Conservation (phyloP, 768 basidiomycete genomes). For the Collybia sordida region DNA sequence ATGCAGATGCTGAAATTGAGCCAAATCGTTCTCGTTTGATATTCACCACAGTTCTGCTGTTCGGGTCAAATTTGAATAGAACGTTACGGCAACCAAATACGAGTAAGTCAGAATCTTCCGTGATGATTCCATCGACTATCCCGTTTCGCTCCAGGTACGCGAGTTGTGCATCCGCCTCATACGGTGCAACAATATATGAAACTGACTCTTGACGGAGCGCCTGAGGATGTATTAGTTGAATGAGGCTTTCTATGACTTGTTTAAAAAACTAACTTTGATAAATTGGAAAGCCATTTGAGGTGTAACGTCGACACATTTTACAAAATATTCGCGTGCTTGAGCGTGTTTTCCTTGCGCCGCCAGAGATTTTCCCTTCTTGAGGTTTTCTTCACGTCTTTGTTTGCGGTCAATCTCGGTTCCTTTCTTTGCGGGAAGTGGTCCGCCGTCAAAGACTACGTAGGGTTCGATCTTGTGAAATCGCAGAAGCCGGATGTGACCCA, state of each 20-base stretch:
- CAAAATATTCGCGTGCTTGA: slow-evolving; percentile 85
- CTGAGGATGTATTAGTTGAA: slow-evolving; percentile 38
- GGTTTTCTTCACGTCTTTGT: slow-evolving; percentile 72
- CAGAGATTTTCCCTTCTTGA: slow-evolving; percentile 70
- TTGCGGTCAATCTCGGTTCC: slow-evolving; percentile 83
- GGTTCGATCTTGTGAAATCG: slow-evolving; percentile 84
- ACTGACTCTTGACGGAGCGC: slow-evolving; percentile 82
- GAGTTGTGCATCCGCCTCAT: slow-evolving; percentile 97
- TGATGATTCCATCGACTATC: slow-evolving; percentile 87
- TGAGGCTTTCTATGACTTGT: not conserved
- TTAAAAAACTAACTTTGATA: slow-evolving; percentile 72
- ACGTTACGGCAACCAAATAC: slow-evolving; percentile 95
- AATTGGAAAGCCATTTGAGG: slow-evolving; percentile 97
- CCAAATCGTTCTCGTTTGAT: slow-evolving; percentile 72
- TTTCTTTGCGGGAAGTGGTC: slow-evolving; percentile 91
- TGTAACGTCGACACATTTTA: slow-evolving; percentile 92
- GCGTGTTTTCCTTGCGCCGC: slow-evolving; percentile 73
- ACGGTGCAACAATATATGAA: slow-evolving; percentile 90
- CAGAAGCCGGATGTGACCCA: slow-evolving; percentile 87
- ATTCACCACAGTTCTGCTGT: slow-evolving; percentile 59
- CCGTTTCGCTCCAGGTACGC: slow-evolving; percentile 86
- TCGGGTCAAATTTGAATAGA: slow-evolving; percentile 87
- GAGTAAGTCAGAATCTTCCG: slow-evolving; percentile 96
- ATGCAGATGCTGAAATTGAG: slow-evolving; percentile 42
- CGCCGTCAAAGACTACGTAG: slow-evolving; percentile 95